Evolutionary conservation across 345 rosid species (phyloP).

Genomic region (Isatis tinctoria): DNA sequence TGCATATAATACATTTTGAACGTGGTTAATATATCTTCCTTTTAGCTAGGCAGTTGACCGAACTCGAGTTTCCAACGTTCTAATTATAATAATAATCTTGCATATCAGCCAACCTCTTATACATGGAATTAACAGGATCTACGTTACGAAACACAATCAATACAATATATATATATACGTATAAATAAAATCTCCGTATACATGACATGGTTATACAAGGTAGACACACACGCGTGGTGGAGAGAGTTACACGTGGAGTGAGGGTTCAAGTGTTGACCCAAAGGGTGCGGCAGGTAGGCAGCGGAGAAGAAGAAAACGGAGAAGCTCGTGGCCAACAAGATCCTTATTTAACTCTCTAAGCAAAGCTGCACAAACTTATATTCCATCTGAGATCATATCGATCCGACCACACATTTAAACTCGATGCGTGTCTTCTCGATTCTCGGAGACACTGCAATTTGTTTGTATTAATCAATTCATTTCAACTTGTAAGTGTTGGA

Average conservation of each 20-base stretch:
- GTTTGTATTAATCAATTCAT: not conserved
- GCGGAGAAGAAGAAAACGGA: conserved; percentile 12
- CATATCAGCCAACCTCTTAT: not conserved
- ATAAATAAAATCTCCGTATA: not conserved
- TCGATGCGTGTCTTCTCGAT: conserved; percentile 22
- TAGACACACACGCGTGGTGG: not conserved
- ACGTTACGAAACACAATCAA: conserved; percentile 3
- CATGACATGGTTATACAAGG: not conserved
- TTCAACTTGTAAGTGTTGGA: not conserved
- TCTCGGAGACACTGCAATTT: not conserved
- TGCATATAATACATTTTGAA: not conserved
- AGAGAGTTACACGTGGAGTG: conserved; percentile 20
- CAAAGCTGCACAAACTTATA: conserved; percentile 12
- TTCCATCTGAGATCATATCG: conserved; percentile 1
- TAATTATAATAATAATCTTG: not conserved
- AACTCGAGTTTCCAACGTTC: not conserved
- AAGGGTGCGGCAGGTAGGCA: conserved; percentile 20
- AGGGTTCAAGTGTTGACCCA: conserved; percentile 33
- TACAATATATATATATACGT: no score
- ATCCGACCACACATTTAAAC: conserved; percentile 28
- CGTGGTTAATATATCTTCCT: conserved; percentile 5
- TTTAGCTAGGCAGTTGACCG: conserved; percentile 20
- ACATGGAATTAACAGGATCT: conserved; percentile 1
- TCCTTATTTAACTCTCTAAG: conserved; percentile 21
- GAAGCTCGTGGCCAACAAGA: conserved; percentile 31